These are phyloP conservation scores for Hordeum marinum DNA, from an alignment of 176 grass and related monocot species.

Conservation along the genomic window DNA sequence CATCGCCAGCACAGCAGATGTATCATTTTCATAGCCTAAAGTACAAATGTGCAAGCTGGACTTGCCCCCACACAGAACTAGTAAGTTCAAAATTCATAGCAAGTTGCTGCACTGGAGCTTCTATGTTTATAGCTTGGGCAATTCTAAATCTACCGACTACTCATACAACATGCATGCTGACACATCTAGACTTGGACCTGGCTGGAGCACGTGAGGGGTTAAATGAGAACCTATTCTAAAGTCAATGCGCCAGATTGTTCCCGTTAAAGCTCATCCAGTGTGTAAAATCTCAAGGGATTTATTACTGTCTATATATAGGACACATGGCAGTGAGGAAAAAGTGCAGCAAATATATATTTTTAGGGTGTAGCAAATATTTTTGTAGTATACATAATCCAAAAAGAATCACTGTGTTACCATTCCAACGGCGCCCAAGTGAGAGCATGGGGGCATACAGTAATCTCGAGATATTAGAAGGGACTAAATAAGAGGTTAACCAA, in stretches of 20 bases:
- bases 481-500: too few species aligned
- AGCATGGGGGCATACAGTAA: background rate
- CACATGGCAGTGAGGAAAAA: background rate
- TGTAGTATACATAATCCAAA: background rate
- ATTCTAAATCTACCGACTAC: conserved; percentile 22
- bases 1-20: conserved; percentile 16
- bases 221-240: conserved; percentile 15
- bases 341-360: background rate
- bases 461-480: too few species aligned
- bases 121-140: conserved; percentile 12
- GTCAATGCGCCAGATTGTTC: conserved; percentile 19
- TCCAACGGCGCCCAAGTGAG: background rate
- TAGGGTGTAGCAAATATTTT: background rate
- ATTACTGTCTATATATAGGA: background rate
- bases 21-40: conserved; percentile 20
- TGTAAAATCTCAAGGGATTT: conserved; percentile 15
- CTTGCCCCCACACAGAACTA: conserved; percentile 17
- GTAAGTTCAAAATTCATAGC: conserved; percentile 35
- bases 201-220: conserved; percentile 36
- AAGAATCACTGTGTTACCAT: background rate
- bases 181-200: conserved; percentile 40
- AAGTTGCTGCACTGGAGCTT: background rate
- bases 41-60: conserved; percentile 34
- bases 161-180: conserved; percentile 22
- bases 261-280: background rate